These are phyloP conservation scores for Poterioochromonas sp. DNA, from an alignment of 352 stramenopile genomes.

Conservation along the genomic window DNA sequence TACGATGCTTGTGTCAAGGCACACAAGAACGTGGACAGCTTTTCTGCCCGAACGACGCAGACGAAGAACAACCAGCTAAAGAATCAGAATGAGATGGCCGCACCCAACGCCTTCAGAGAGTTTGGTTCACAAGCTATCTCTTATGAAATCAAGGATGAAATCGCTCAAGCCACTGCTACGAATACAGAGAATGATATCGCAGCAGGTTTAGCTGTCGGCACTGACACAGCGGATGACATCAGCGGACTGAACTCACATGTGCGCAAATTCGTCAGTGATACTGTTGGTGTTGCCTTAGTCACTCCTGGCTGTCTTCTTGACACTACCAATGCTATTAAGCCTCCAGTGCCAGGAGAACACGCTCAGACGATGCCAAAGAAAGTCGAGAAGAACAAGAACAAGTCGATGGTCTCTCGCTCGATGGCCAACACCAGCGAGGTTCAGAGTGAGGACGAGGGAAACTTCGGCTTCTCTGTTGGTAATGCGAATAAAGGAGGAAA, in stretches of 20 bases:
- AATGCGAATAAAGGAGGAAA: background rate
- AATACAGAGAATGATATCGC: slow-evolving; percentile 40
- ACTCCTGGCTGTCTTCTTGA: slow-evolving; percentile 24
- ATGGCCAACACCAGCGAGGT: background rate
- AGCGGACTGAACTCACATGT: background rate
- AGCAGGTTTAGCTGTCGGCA: background rate
- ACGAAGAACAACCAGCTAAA: slow-evolving; percentile 24
- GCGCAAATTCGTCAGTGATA: background rate
- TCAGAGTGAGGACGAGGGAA: background rate
- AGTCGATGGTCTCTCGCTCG: background rate
- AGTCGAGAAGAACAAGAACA: background rate
- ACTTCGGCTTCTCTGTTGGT: background rate
- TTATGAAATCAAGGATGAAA: slow-evolving; percentile 51
- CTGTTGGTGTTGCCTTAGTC: background rate
- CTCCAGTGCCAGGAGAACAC: background rate
- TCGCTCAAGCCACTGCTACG: slow-evolving; percentile 57
- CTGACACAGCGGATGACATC: slow-evolving; percentile 39
- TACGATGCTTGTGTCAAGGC: slow-evolving; percentile 12
- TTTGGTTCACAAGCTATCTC: background rate
- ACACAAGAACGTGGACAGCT: slow-evolving; percentile 11
- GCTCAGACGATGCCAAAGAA: background rate
- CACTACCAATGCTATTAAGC: background rate
- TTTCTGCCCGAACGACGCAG: slow-evolving; percentile 9
- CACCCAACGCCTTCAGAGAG: slow-evolving; percentile 62
- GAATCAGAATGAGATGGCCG: slow-evolving; percentile 47